Conservation (phyloP, 306 rosid genomes). For the Inga laurina region DNA sequence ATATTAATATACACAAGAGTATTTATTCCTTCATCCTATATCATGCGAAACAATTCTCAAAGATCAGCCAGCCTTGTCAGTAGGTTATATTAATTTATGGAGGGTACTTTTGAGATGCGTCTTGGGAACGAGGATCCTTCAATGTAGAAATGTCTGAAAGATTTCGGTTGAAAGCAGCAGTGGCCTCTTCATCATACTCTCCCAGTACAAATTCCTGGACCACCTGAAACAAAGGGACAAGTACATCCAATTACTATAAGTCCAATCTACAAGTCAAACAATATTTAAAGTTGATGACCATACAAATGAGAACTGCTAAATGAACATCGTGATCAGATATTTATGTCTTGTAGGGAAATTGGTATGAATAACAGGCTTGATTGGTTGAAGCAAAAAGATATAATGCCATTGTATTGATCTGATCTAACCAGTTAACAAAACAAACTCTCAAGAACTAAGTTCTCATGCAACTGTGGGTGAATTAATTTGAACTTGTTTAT, state of each 20-base stretch:
- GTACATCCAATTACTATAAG: conserved; percentile 4
- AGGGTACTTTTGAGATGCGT: conserved; percentile 88
- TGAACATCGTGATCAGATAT: neutral
- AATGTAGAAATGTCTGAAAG: conserved; percentile 84
- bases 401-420: too few species aligned
- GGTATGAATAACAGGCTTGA: conserved; percentile 4
- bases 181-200: conserved; percentile 78
- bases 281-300: neutral
- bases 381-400: too few species aligned
- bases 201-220: conserved; percentile 90
- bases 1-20: conserved; percentile 21
- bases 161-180: conserved; percentile 74
- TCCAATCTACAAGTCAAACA: conserved; percentile 24
- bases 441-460: conserved; percentile 15
- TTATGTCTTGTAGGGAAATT: neutral
- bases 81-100: conserved; percentile 15
- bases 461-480: conserved; percentile 5
- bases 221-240: conserved; percentile 47
- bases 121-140: conserved; percentile 93
- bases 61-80: conserved; percentile 2
- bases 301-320: conserved; percentile 24
- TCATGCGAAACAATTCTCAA: conserved; percentile 19
- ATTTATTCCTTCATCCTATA: conserved; percentile 17
- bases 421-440: conserved; percentile 9
- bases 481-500: conserved; percentile 20